Evolutionary conservation across 768 basidiomycete genomes (phyloP), one percentile per base, ranked within the genome.

Genomic region (Lentinula lateritia): DNA sequence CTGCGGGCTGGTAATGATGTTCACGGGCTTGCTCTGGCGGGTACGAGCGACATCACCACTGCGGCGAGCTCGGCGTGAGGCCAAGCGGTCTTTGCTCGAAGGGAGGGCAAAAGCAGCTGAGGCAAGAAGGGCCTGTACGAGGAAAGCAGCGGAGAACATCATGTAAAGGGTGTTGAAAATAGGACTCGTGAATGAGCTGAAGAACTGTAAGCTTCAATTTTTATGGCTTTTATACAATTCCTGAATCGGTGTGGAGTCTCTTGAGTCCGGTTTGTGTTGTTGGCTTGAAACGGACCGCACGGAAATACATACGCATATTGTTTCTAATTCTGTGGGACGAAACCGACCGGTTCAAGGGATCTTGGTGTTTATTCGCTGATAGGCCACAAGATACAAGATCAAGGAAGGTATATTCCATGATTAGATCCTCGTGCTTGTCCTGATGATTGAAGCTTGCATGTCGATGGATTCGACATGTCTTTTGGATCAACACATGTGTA

Each of bases 61-160:
- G 20, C 52, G 43, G 23, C 61, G 61, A 10, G 52, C 45, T 34
- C 61, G 39, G 28, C 52, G 52, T 36, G 61, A 54, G 16, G 54
- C 46, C 39, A 53, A 23, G 12, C 42, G 38, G 12, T 53, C 61
- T 36, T 55, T 45, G 45, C 61, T 53, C 6, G 60, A 61, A 1
- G 60, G 60, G 12, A 50, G 36, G n/a, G 50, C 60, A 32, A 61
- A 34, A 34, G 36, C 60, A 16, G 50, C 60, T 3, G 50, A 12
- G 39, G 52, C 48, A 16, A 61, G 43, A 12, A 61, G 34, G 9
- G 43, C 50, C 5, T 45, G 23, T 28, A 52, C 50, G 18, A 54
- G 42, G 43, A 61, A 42, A 42, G 50, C 42, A 52, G 50, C 34
- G 36, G 52, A 54, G 60, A 61, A 54, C 60, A 50, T 61, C 65